Evolutionary conservation across 2,329 filamentous ascomycete genomes (phyloP), one percentile per base, ranked within the genome.

Genomic region (Ceratocystis smalleyi): DNA sequence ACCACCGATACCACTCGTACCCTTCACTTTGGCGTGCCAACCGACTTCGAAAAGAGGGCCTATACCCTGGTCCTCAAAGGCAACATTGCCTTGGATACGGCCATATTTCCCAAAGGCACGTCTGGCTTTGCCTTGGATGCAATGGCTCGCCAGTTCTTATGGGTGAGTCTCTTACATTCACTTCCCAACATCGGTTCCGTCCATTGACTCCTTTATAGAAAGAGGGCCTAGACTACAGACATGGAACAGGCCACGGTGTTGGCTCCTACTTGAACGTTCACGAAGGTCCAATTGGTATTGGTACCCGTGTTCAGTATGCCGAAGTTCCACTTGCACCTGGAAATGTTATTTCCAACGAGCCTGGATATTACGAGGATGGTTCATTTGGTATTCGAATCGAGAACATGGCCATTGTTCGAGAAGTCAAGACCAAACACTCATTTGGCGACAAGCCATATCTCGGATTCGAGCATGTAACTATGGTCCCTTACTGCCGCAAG

Each of bases 221-320:
- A 71, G 81, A 92, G 71, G 94, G 94, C 0, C 79, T 99, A 12
- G 94, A 99, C 73, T 99, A 96, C 75, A 84, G 94, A 45, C 94
- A 99, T 73, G 94, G 94, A 65, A 99, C 94, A 3, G 94, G 94
- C 8, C 94, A 99, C 72, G 94, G 94, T 54, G 88, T 99, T 43
- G 94, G 94, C 32, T 96, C 91, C 1, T 99, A 87, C 75, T 77
- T 99, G 71, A 99, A 99, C 69, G 94, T 99, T 0, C 94, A 99
- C 72, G 94, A 99, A 76, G 94, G 94, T 0, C 94, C 94, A 1
- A 95, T 99, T 67, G 94, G 94, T 22, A 95, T 99, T 67, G 94
- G 94, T 32, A 96, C 91, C 8, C 83, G 94, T 55, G 84, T 95
- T 47, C 89, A 95, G 70, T 96, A 92, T 72, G 87, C 89, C 0